Evolutionary conservation across 2,329 filamentous ascomycete species (phyloP).

Genomic region (Paraconiothyrium sp.): DNA sequence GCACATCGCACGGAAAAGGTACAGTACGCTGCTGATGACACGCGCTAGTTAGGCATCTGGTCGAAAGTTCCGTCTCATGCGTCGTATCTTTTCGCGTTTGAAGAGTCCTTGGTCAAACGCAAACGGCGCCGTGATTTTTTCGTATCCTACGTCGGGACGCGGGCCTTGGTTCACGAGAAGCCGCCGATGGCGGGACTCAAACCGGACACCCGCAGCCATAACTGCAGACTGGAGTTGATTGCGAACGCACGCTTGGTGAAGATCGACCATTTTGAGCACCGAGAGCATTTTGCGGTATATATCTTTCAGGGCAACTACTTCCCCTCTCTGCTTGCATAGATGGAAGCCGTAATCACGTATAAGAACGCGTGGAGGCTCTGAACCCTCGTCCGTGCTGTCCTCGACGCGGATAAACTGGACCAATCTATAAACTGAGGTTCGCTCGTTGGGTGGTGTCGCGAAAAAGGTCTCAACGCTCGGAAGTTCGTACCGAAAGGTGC

Average conservation of each 20-base stretch:
- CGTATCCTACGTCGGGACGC: background rate
- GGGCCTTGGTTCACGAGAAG: background rate
- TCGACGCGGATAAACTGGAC: slow-evolving; percentile 27
- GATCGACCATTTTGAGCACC: background rate
- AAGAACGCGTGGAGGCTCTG: slow-evolving; percentile 20
- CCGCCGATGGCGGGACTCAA: background rate
- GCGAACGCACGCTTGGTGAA: slow-evolving; percentile 6
- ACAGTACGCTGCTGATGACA: background rate
- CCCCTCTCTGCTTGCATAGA: slow-evolving; percentile 9
- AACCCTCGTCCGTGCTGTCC: background rate
- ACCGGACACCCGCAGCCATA: background rate
- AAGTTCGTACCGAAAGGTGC: slow-evolving; percentile 7
- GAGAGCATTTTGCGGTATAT: background rate
- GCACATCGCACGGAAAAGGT: too few relatives aligned
- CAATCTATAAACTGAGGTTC: slow-evolving; percentile 25
- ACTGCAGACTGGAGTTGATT: background rate
- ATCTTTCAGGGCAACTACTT: slow-evolving; percentile 7
- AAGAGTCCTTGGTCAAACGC: background rate
- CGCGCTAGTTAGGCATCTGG: background rate
- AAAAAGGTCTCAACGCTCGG: slow-evolving; percentile 28
- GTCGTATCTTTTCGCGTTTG: background rate
- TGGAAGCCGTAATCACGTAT: slow-evolving; percentile 34
- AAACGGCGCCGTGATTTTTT: background rate
- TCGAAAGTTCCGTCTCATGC: background rate
- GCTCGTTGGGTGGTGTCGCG: background rate